A percentile compares a stretch with the other conserved stretches of the same genome.
Conservation (phyloP, 441 rosid species). For the Gossypium armourianum region DNA sequence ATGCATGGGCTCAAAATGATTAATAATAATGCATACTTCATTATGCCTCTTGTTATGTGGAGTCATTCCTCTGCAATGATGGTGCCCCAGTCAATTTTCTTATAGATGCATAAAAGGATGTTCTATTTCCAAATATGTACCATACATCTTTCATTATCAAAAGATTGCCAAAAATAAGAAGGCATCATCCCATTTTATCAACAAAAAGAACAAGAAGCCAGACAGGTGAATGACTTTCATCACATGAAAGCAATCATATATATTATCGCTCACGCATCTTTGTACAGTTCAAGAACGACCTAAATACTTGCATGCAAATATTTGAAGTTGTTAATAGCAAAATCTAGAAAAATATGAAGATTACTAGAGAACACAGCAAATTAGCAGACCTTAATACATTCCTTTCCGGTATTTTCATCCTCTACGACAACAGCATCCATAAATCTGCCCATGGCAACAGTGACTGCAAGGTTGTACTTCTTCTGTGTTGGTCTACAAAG, state of each 20-base stretch:
- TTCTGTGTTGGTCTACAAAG: conserved; percentile 87
- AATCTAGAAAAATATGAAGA: conserved; percentile 9
- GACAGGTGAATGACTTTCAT: conserved; percentile 1
- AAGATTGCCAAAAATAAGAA: conserved; percentile 8
- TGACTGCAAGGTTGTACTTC: conserved; percentile 92
- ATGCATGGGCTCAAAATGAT: not conserved
- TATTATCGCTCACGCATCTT: not conserved
- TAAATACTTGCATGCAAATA: not conserved
- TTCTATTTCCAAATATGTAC: not conserved
- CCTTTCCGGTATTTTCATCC: conserved; percentile 90
- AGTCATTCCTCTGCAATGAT: not conserved
- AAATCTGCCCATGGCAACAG: conserved; percentile 96
- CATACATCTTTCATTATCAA: conserved; percentile 10
- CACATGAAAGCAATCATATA: not conserved
- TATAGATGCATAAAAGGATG: not conserved
- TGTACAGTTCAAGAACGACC: not conserved
- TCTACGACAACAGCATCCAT: conserved; percentile 98
- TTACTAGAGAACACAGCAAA: conserved; percentile 12
- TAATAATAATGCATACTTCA: not conserved
- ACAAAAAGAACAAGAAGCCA: not conserved
- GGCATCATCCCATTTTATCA: conserved; percentile 1
- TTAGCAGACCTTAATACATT: conserved; percentile 75
- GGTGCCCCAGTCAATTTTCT: not conserved
- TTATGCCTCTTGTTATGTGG: not conserved
- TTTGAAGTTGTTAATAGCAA: not conserved